phyloP scores from a whole-genome alignment of 306 rosid species.

The Carpinus viminea region DNA sequence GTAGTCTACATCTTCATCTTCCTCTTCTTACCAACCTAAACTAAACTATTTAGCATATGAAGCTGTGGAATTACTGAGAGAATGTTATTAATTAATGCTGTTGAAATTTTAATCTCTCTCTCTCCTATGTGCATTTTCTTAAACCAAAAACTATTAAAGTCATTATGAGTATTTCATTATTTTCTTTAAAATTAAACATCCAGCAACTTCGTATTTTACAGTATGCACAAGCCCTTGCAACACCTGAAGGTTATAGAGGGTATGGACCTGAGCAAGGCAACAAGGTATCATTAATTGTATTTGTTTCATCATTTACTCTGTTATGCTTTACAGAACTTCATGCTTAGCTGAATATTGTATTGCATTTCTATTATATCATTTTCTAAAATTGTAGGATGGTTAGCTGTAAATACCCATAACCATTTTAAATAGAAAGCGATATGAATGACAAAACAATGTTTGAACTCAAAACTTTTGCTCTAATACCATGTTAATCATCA shows the following conservation, averaged over 20 bases:
- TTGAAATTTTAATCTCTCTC: not conserved
- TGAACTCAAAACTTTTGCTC: too few species aligned
- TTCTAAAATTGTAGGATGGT: not conserved
- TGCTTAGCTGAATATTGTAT: not conserved
- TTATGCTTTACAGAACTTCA: too few species aligned
- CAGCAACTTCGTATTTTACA: constrained; percentile 34
- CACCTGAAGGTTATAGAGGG: constrained; percentile 60
- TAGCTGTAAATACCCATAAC: not conserved
- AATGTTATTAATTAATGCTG: not conserved
- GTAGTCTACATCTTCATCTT: too few species aligned
- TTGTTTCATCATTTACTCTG: constrained; percentile 12
- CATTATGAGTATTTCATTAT: constrained; percentile 2
- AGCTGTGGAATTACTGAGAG: too few species aligned
- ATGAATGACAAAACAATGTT: too few species aligned
- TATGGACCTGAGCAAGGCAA: constrained; percentile 84
- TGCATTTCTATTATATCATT: not conserved
- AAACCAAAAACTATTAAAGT: too few species aligned
- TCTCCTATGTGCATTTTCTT: not conserved
- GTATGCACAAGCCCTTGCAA: constrained; percentile 71
- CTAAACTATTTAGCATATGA: not conserved
- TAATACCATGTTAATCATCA: too few species aligned
- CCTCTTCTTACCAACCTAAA: not conserved
- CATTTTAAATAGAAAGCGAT: not conserved
- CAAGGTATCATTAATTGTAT: constrained; percentile 45
- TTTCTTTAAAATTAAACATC: constrained; percentile 7